Conservation (phyloP, 371 early-diverging fungal species). For the Mortierella sp. region DNA sequence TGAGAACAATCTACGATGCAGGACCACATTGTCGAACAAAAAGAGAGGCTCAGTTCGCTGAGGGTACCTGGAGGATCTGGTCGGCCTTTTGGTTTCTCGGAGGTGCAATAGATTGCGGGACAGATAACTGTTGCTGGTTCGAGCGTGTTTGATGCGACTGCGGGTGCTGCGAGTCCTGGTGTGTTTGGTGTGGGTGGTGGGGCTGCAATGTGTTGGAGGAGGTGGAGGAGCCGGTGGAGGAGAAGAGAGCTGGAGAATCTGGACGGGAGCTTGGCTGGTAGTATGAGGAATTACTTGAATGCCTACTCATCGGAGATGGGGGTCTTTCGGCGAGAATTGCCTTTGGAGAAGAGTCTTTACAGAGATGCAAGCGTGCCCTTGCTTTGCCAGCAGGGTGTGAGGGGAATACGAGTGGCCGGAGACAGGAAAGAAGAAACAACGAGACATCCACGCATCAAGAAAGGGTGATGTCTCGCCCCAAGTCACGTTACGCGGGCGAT, state of each 20-base stretch:
- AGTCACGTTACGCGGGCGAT: too few relatives aligned
- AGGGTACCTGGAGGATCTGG: constrained; percentile 51
- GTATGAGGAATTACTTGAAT: constrained; percentile 47
- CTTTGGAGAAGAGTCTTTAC: too few relatives aligned
- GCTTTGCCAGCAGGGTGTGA: neutral
- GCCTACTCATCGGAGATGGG: constrained; percentile 38
- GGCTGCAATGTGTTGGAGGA: constrained; percentile 19
- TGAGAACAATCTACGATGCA: neutral
- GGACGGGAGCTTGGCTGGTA: constrained; percentile 47
- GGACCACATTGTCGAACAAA: neutral
- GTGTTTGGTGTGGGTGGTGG: constrained; percentile 23
- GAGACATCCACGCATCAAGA: too few relatives aligned
- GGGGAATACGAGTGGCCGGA: neutral
- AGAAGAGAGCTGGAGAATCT: constrained; percentile 34
- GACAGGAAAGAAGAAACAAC: too few relatives aligned
- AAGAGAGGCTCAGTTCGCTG: neutral
- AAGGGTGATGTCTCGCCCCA: too few relatives aligned
- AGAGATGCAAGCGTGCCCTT: neutral
- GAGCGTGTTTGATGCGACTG: constrained; percentile 8
- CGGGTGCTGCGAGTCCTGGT: neutral
- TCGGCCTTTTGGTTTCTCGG: constrained; percentile 46
- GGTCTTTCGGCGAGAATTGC: neutral
- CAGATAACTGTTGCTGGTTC: constrained; percentile 3
- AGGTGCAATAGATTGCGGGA: constrained; percentile 36
- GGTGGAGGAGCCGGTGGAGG: constrained; percentile 25